Conservation (phyloP, 805 yeast genomes). For the Torulaspora franciscae region DNA sequence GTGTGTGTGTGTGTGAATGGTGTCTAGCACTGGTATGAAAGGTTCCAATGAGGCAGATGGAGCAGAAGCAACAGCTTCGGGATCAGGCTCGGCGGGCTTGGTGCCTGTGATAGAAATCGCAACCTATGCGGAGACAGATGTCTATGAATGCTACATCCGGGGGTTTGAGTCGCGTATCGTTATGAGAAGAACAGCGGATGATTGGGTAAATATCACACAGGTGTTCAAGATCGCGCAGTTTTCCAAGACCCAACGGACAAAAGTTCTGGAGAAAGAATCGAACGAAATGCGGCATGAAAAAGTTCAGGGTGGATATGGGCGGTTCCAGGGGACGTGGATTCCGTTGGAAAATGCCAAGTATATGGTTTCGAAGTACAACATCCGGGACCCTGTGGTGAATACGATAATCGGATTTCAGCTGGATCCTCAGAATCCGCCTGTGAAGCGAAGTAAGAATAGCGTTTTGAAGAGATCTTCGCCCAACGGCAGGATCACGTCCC, state of each 20-base stretch:
- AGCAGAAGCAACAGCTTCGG: background rate
- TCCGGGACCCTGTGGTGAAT: conserved; percentile 46
- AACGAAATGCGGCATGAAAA: conserved; percentile 68
- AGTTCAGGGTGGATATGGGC: conserved; percentile 80
- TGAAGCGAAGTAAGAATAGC: conserved; percentile 39
- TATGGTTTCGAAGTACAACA: conserved; percentile 49
- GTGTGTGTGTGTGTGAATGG: conserved; percentile 4
- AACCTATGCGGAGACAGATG: conserved; percentile 49
- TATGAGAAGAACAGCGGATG: conserved; percentile 86
- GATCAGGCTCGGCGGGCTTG: conserved; percentile 3
- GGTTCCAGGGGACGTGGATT: conserved; percentile 85
- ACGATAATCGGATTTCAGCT: conserved; percentile 51
- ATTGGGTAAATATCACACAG: conserved; percentile 91
- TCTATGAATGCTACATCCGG: conserved; percentile 57
- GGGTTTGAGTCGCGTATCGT: conserved; percentile 39
- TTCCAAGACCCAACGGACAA: conserved; percentile 74
- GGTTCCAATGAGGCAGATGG: conserved; percentile 1
- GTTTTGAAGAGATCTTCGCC: conserved; percentile 31
- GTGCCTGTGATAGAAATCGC: conserved; percentile 37
- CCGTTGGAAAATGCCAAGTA: conserved; percentile 62
- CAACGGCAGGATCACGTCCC: conserved; percentile 31
- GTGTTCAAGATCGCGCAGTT: conserved; percentile 71
- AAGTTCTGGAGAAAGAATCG: conserved; percentile 69
- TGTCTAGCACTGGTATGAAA: conserved; percentile 12
- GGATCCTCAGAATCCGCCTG: conserved; percentile 43